Conservation (phyloP, 2,329 filamentous ascomycete genomes). For the Sclerotiophoma versabilis region DNA sequence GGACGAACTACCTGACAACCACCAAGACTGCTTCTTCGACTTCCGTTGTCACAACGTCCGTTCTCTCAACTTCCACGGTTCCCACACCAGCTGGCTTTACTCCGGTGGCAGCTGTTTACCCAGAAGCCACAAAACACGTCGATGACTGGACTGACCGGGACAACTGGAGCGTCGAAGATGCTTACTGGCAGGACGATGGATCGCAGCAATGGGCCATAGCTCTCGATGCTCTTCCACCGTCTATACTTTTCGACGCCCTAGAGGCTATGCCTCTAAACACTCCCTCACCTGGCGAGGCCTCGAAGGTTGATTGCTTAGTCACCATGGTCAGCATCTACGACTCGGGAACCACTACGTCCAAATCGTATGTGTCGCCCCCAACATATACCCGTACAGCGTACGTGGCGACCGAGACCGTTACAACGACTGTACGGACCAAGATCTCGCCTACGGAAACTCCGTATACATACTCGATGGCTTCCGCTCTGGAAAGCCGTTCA, state of each 20-base stretch:
- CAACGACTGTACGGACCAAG: constrained; percentile 9
- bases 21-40: constrained; percentile 5
- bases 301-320: constrained; percentile 13
- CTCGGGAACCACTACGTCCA: constrained; percentile 8
- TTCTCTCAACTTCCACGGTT: constrained; percentile 1
- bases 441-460: constrained; percentile 11
- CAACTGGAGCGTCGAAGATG: constrained; percentile 13
- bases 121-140: constrained; percentile 11
- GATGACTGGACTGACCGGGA: constrained; percentile 10
- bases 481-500: constrained; percentile 1
- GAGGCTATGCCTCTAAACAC: not conserved
- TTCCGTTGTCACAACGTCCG: constrained; percentile 6
- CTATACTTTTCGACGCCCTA: not conserved
- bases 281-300: not conserved
- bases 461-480: constrained; percentile 9
- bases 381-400: constrained; percentile 14
- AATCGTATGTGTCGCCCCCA: constrained; percentile 8
- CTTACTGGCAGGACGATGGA: constrained; percentile 11
- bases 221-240: not conserved
- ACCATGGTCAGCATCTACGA: constrained; percentile 13
- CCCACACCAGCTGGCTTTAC: constrained; percentile 10
- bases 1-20: constrained; percentile 11
- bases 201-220: not conserved
- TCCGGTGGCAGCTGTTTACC: constrained; percentile 5
- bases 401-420: constrained; percentile 9